Percentiles rank a stretch among this genome's conserved stretches.
Conservation (phyloP, 192 early-diverging fungal genomes). For the Coemansia sp. region DNA sequence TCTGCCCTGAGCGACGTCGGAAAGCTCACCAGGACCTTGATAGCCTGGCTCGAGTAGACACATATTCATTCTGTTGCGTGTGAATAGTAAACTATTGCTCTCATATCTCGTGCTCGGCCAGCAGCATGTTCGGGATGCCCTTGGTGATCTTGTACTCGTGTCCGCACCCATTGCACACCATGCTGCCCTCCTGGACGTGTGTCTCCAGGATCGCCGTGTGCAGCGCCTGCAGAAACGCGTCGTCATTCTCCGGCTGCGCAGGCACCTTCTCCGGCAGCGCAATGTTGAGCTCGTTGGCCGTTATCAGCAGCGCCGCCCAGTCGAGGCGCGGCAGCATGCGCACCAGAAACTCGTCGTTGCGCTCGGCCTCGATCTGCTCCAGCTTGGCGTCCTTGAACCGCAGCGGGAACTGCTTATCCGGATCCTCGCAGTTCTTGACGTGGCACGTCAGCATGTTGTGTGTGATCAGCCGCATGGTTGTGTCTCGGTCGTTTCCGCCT, state of each 20-base stretch:
- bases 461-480: conserved; percentile 83
- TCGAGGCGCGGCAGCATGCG: conserved; percentile 80
- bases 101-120: conserved; percentile 68
- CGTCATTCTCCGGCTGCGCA: conserved; percentile 23
- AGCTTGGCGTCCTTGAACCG: conserved; percentile 76
- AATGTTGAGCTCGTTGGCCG: conserved; percentile 57
- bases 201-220: conserved; percentile 83
- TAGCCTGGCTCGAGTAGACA: conserved; percentile 63
- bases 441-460: conserved; percentile 99
- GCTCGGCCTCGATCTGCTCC: conserved; percentile 82
- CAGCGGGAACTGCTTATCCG: conserved; percentile 85
- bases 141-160: conserved; percentile 91
- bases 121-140: conserved; percentile 90
- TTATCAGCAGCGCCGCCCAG: conserved; percentile 65
- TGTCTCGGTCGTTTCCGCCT: too few relatives aligned
- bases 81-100: neutral
- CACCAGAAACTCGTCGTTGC: conserved; percentile 77
- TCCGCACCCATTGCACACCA: conserved; percentile 86
- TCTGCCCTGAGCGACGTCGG: conserved; percentile 86
- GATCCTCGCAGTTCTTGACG: conserved; percentile 85
- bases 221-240: conserved; percentile 60
- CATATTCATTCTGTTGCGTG: neutral
- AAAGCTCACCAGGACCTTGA: conserved; percentile 79
- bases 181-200: conserved; percentile 80
- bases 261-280: conserved; percentile 30